Evolutionary conservation across 805 yeast genomes (phyloP), one percentile per base, ranked within the genome.

Genomic region (Ogataea pini): DNA sequence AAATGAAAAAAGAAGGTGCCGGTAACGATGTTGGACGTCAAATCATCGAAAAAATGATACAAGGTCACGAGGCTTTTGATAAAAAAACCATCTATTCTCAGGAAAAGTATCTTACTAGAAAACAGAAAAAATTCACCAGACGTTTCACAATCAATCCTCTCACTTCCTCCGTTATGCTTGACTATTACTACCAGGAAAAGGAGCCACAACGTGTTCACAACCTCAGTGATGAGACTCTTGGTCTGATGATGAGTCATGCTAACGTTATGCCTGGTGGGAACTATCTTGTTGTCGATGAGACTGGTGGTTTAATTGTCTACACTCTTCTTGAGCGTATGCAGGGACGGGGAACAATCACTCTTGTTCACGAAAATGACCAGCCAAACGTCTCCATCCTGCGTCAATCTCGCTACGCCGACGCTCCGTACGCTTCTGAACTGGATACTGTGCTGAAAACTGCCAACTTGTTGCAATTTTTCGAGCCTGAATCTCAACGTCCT

Each of bases 351-450:
- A 63, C 73, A 3, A 80, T 94, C 37, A 75, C 89, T 2, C 76
- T 89, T 17, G 73, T 84, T 1, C 97, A 94, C 68, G 99, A 94
- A 63, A 89, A 89, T 66, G 99, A 94, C 65, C 97, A 92, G 62
- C 83, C 96, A 2, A 91, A 91, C 62, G 70, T 84, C 22, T 85
- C 85, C 50, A 79, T 87, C 0, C 68, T 92, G 48, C 78, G 80
- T 52, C 82, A 80, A 60, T 76, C 89, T 41, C 85, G 86, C 61
- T 82, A 77, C 62, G 61, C 86, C 1, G 81, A 78, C 25, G 78
- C 75, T 22, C 34, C 34, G 18, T 14, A n/a, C 18, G 34, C 16
- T n/a, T n/a, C 17, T 16, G 64, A 73, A 39, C 71, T 79, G 27
- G 69, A 73, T 24, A 64, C 71, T 19, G 80, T 85, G 76, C 78